These are phyloP conservation scores for Pelagophyceae sp. DNA, from an alignment of 352 stramenopile species.

Conservation along the genomic window DNA sequence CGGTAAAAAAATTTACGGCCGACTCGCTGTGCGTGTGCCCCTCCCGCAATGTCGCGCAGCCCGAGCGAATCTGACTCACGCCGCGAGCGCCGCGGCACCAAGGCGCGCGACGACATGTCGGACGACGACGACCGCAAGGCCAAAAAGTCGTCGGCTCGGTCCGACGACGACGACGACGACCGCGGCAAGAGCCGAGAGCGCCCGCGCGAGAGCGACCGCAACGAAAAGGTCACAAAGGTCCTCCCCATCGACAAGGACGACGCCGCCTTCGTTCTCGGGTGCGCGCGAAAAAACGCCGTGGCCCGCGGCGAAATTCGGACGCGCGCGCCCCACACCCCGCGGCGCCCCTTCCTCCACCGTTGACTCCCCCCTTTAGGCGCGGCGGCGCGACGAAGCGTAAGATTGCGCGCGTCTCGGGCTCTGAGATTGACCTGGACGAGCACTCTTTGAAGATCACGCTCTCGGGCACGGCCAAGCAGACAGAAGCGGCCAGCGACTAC, in stretches of 20 bases:
- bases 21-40: too few relatives aligned
- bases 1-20: too few relatives aligned
- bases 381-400: slow-evolving; percentile 17
- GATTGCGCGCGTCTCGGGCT: slow-evolving; percentile 13
- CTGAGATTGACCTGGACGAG: slow-evolving; percentile 14
- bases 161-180: not conserved
- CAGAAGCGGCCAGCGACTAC: not conserved
- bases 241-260: slow-evolving; percentile 10
- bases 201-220: not conserved
- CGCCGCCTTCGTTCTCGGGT: slow-evolving; percentile 13
- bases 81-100: not conserved
- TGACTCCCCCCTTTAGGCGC: not conserved
- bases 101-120: not conserved
- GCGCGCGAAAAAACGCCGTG: too few relatives aligned
- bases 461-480: not conserved
- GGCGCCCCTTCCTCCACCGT: not conserved
- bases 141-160: too few relatives aligned
- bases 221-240: not conserved
- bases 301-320: not conserved
- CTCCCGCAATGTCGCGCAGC: too few relatives aligned
- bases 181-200: too few relatives aligned
- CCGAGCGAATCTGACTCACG: too few relatives aligned
- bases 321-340: not conserved
- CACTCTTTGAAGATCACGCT: slow-evolving; percentile 8
- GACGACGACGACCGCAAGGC: not conserved